Evolutionary conservation across 2,329 filamentous ascomycete species (phyloP).

Genomic region (Bipolaris oryzae): DNA sequence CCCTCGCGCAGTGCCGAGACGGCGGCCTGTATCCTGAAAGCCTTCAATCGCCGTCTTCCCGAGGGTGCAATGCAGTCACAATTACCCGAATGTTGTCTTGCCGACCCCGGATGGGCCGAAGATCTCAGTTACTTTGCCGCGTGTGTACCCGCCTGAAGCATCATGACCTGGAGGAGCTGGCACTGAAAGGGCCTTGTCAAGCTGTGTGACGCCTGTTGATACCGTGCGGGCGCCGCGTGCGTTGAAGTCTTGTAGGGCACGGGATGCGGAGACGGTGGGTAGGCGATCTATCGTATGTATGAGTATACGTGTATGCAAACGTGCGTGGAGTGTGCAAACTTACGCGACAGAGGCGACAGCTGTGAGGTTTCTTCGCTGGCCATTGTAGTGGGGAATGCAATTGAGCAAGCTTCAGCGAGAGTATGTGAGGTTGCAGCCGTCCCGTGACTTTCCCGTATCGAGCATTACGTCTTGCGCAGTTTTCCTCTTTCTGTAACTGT

Average conservation of each 20-base stretch:
- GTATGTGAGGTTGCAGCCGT: slow-evolving; percentile 14
- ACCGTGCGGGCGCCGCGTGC: slow-evolving; percentile 56
- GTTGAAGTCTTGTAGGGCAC: slow-evolving; percentile 68
- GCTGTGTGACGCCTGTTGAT: slow-evolving; percentile 55
- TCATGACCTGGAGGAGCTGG: slow-evolving; percentile 31
- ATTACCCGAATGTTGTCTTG: slow-evolving; percentile 82
- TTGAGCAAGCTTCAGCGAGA: slow-evolving; percentile 7
- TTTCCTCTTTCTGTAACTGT: slow-evolving; percentile 6
- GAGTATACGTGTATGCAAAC: slow-evolving; percentile 14
- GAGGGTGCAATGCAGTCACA: slow-evolving; percentile 26
- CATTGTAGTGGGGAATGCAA: slow-evolving; percentile 30
- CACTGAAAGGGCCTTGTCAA: slow-evolving; percentile 53
- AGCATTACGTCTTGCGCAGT: slow-evolving; percentile 26
- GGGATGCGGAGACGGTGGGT: slow-evolving; percentile 76
- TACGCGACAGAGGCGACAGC: slow-evolving; percentile 48
- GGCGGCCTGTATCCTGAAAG: slow-evolving; percentile 70
- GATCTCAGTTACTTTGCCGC: slow-evolving; percentile 82
- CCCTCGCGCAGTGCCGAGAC: slow-evolving; percentile 66
- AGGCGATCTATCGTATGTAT: slow-evolving; percentile 65
- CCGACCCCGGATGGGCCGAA: slow-evolving; percentile 87
- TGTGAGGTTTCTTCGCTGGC: slow-evolving; percentile 34
- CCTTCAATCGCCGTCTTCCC: slow-evolving; percentile 33
- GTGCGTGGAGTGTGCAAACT: slow-evolving; percentile 16
- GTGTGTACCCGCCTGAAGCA: slow-evolving; percentile 63
- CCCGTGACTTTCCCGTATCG: slow-evolving; percentile 28